Evolutionary conservation across 345 rosid species (phyloP).

Genomic region (Populus tremula): DNA sequence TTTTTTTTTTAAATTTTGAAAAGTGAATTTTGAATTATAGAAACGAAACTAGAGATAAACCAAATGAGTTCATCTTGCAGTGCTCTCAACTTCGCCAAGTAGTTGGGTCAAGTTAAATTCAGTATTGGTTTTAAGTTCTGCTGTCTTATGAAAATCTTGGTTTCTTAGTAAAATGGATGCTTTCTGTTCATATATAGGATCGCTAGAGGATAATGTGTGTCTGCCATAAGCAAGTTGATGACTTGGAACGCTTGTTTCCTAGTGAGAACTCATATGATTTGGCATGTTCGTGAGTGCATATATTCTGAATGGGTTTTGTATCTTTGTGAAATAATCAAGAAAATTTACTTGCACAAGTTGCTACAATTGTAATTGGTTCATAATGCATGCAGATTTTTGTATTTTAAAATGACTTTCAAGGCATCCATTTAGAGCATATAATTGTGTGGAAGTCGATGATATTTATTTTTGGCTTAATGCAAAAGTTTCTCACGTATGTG

Average conservation of each 20-base stretch:
- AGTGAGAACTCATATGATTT: neutral
- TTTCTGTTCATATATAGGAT: neutral
- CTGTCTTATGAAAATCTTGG: too few relatives aligned
- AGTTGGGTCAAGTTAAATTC: too few relatives aligned
- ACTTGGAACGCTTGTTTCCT: neutral
- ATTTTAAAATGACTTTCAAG: neutral
- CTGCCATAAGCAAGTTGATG: neutral
- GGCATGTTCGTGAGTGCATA: neutral
- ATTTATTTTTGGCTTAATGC: neutral
- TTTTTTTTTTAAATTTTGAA: neutral
- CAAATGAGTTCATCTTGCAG: neutral
- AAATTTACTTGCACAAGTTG: neutral
- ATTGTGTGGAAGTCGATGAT: too few relatives aligned
- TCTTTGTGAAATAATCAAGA: neutral
- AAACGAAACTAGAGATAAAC: neutral
- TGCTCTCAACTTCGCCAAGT: too few relatives aligned
- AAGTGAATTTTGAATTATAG: conserved; percentile 1
- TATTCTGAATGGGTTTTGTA: neutral
- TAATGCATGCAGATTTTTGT: neutral
- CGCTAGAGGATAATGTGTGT: neutral
- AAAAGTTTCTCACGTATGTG: conserved; percentile 14
- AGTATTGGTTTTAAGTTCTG: too few relatives aligned
- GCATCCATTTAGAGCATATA: too few relatives aligned
- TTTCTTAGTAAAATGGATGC: neutral
- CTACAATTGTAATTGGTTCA: neutral